A percentile compares a stretch with the other conserved stretches of the same genome.
Evolutionary conservation across 106 monocot genomes (phyloP).

Genomic region (Allium cepa): DNA sequence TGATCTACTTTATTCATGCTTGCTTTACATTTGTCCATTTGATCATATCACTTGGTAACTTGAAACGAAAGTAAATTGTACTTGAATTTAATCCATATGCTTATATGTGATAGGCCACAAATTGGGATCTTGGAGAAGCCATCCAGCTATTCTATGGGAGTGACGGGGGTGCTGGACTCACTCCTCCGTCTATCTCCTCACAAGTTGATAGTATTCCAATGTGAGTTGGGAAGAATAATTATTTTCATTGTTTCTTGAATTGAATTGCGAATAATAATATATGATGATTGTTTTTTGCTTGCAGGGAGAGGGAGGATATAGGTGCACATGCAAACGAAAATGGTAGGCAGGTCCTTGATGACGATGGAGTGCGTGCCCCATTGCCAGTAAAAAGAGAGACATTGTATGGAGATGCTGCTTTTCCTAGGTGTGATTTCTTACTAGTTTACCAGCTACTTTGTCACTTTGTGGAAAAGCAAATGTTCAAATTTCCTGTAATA

Average conservation of each 20-base stretch:
- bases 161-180: conserved; percentile 19
- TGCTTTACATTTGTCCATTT: too few relatives aligned
- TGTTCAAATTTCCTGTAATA: too few relatives aligned
- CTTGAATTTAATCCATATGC: neutral
- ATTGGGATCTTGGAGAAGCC: conserved; percentile 83
- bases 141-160: conserved; percentile 75
- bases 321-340: conserved; percentile 1
- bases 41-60: neutral
- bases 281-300: neutral
- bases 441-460: neutral
- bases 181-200: conserved; percentile 12
- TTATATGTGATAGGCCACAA: conserved; percentile 45
- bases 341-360: conserved; percentile 14
- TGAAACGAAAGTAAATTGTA: neutral
- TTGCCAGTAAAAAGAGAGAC: conserved; percentile 57
- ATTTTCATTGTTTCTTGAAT: too few relatives aligned
- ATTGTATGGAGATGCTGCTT: conserved; percentile 46
- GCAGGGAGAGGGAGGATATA: conserved; percentile 15
- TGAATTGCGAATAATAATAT: too few relatives aligned
- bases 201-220: conserved; percentile 7
- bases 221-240: conserved; percentile 9
- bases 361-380: conserved; percentile 64
- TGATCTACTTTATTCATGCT: neutral
- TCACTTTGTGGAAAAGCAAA: neutral
- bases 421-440: conserved; percentile 23